Base-by-base conservation (phyloP, 2,329 filamentous ascomycete species). In the Exserohilum rostratum region DNA sequence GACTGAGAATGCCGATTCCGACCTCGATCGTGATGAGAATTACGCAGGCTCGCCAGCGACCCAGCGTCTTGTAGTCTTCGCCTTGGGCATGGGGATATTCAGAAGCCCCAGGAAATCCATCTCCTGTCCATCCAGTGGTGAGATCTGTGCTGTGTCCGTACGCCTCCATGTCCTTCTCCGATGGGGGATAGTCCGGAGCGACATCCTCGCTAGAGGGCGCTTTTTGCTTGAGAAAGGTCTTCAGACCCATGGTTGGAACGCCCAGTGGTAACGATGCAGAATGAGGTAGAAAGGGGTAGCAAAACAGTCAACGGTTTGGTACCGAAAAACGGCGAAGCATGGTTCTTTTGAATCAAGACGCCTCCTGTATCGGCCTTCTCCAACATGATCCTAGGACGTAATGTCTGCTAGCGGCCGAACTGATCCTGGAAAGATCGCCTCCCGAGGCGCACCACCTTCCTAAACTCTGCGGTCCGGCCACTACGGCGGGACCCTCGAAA, bases 11-110 rank as follows among this genome's bases (percentile, higher is more conserved):
- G 39, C 67, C 67, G 18, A 70, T 70, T 46, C 67, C 67, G 9
- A 70, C 65, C 57, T 70, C 67, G 18, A 70, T 70, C 30, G 67
- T 70, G 51, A 70, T 69, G 13, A 70, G 55, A 35, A 70, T 68
- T 12, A 70, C 65, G 46, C 66, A 68, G 3, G 67, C 66, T 47
- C 66, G 55, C 67, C 67, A 70, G 55, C 67, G 55, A 2, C 67
- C 67, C 33, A 70, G 38, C 1, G 66, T 68, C 29, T 60, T 58
- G 57, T 70, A 70, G 31, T 67, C 61, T 37, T 68, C 67, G 18
- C 58, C 59, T 1, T 54, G 44, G 6, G 54, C 37, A 18, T 59
- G 56, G n/a, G 61, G 64, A 46, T 67, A 64, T 29, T 66, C 65
- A 45, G 45, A 62, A 7, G 61, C 62, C 13, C 65, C 66, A 33